Percentiles rank a stretch among this genome's conserved stretches.
Conservation (phyloP, 2,329 filamentous ascomycete genomes). For the Sporothrix mexicana region DNA sequence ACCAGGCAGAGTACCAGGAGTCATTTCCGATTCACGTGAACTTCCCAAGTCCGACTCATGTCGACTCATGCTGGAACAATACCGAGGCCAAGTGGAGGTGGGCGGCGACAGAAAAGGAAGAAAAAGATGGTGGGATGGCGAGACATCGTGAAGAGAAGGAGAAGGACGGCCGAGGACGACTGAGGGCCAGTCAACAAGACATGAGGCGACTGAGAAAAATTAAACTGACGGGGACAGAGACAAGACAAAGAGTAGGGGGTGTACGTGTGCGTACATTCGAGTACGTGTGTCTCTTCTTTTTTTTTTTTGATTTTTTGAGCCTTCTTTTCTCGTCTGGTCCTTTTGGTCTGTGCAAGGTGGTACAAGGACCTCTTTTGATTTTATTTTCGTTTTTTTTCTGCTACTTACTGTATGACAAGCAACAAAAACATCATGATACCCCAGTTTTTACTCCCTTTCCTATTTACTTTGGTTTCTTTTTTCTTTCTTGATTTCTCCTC, state of each 20-base stretch:
- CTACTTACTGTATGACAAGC: not conserved
- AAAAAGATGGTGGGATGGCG: not conserved
- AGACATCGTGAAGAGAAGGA: not conserved
- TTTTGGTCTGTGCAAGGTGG: not conserved
- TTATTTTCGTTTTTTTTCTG: not conserved
- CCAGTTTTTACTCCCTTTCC: not conserved
- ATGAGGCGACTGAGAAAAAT: not conserved
- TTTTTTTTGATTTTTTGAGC: not conserved
- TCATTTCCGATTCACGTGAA: not conserved
- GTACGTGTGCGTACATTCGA: not conserved
- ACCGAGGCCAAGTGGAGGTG: not conserved
- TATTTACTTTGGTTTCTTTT: not conserved
- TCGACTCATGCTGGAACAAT: not conserved
- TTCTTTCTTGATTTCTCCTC: not conserved
- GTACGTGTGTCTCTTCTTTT: not conserved
- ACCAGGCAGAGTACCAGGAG: not conserved
- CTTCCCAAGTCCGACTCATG: not conserved
- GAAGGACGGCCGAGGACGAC: not conserved
- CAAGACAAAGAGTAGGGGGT: not conserved
- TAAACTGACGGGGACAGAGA: not conserved
- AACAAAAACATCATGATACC: conserved; percentile 16
- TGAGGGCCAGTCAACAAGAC: not conserved
- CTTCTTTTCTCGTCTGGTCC: not conserved
- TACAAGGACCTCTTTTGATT: conserved; percentile 9
- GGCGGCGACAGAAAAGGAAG: not conserved